Evolutionary conservation across 2,329 filamentous ascomycete species (phyloP).

Genomic region (Neophaeococcomyces mojaviensis): DNA sequence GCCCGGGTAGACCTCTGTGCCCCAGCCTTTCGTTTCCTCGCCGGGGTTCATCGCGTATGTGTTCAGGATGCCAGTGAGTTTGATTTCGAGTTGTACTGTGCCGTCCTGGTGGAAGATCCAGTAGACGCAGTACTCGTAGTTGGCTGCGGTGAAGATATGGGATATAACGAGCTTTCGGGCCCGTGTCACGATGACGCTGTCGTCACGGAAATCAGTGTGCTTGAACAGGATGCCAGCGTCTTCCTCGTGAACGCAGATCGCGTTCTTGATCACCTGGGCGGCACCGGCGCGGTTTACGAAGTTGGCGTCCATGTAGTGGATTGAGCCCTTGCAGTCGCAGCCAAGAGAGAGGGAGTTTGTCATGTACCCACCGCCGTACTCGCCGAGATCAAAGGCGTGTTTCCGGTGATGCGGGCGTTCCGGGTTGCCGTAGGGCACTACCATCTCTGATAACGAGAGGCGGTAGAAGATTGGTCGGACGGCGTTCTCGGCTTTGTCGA

Average conservation of each 20-base stretch:
- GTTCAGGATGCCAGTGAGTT: conserved; percentile 86
- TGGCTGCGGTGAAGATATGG: conserved; percentile 89
- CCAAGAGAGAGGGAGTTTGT: conserved; percentile 41
- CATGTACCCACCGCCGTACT: conserved; percentile 43
- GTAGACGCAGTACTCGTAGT: conserved; percentile 86
- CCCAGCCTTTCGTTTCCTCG: conserved; percentile 80
- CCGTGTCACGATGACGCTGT: conserved; percentile 76
- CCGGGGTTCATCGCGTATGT: conserved; percentile 74
- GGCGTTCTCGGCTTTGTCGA: conserved; percentile 62
- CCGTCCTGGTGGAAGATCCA: conserved; percentile 93
- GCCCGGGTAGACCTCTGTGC: conserved; percentile 81
- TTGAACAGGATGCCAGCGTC: conserved; percentile 90
- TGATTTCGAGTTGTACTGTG: conserved; percentile 84
- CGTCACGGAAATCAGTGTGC: conserved; percentile 87
- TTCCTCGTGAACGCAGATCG: conserved; percentile 92
- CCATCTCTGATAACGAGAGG: conserved; percentile 86
- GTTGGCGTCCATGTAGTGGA: conserved; percentile 83
- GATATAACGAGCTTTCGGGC: conserved; percentile 79
- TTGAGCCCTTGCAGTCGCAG: conserved; percentile 70
- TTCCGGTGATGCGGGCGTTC: conserved; percentile 44
- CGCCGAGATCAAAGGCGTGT: conserved; percentile 41
- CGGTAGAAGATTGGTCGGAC: conserved; percentile 78
- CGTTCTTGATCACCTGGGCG: conserved; percentile 80
- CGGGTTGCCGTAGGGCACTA: conserved; percentile 62
- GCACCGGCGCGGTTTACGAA: conserved; percentile 59